Percentiles rank a stretch among this genome's conserved stretches.
These are phyloP conservation scores for Coprinopsis cinerea DNA, from an alignment of 768 basidiomycete genomes.

Conservation along the genomic window DNA sequence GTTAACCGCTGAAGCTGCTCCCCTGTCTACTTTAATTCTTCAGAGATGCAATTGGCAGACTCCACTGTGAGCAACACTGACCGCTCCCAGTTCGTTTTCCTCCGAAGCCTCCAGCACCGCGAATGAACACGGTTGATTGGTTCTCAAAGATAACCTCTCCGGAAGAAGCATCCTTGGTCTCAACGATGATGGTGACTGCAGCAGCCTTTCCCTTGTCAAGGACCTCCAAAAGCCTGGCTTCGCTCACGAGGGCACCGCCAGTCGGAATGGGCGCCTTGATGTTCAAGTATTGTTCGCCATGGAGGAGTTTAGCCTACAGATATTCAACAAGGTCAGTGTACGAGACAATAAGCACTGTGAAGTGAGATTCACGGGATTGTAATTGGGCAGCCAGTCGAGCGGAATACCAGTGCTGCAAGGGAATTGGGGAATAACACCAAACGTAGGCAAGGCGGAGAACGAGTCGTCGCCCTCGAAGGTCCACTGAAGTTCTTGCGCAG, in stretches of 20 bases:
- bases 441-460: slow-evolving; percentile 86
- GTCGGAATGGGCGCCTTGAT: slow-evolving; percentile 87
- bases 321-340: neutral
- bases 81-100: slow-evolving; percentile 83
- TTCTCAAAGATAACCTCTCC: slow-evolving; percentile 88
- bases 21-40: slow-evolving; percentile 62
- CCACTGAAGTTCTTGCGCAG: slow-evolving; percentile 88
- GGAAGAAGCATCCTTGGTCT: slow-evolving; percentile 73
- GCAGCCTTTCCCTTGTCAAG: slow-evolving; percentile 93
- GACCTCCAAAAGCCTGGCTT: slow-evolving; percentile 76
- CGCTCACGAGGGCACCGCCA: slow-evolving; percentile 69
- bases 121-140: slow-evolving; percentile 86
- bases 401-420: slow-evolving; percentile 57
- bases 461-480: slow-evolving; percentile 84
- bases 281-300: slow-evolving; percentile 93
- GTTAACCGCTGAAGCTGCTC: slow-evolving; percentile 80
- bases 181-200: slow-evolving; percentile 71
- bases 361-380: slow-evolving; percentile 62
- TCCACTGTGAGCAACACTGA: slow-evolving; percentile 20
- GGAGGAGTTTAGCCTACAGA: slow-evolving; percentile 86
- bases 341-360: neutral
- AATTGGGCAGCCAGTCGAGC: slow-evolving; percentile 90
- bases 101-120: slow-evolving; percentile 94
- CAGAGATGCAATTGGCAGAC: neutral
- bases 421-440: slow-evolving; percentile 94